A percentile compares a stretch with the other conserved stretches of the same genome.
Evolutionary conservation across 441 rosid genomes (phyloP).

Genomic region (Euphorbia corollata): DNA sequence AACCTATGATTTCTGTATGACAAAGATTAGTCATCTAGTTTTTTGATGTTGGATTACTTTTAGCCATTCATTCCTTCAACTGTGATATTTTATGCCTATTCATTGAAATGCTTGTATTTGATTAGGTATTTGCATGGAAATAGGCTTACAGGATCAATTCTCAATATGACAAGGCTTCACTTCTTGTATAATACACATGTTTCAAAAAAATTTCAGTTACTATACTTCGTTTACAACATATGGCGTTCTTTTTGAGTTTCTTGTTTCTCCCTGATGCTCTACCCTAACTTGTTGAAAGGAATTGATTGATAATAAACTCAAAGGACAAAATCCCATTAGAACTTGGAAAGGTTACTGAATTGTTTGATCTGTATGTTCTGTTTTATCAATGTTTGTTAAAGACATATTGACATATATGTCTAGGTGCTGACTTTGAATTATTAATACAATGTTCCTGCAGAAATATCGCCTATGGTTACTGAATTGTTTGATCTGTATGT

Average conservation of each 20-base stretch:
- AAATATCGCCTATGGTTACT: too few relatives aligned
- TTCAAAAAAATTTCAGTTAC: background rate
- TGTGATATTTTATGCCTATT: background rate
- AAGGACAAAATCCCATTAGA: constrained; percentile 73
- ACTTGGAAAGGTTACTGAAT: constrained; percentile 95
- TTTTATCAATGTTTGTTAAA: constrained; percentile 7
- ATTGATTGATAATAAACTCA: constrained; percentile 65
- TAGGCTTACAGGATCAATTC: constrained; percentile 65
- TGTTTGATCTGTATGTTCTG: constrained; percentile 65
- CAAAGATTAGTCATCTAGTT: background rate
- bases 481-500: constrained; percentile 91
- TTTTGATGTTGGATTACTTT: background rate
- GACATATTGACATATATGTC: too few relatives aligned
- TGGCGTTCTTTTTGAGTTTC: background rate
- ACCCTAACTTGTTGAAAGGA: constrained; percentile 43
- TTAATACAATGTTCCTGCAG: constrained; percentile 33
- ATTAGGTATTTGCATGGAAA: constrained; percentile 75
- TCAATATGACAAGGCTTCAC: constrained; percentile 87
- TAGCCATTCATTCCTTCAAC: background rate
- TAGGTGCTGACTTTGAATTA: too few relatives aligned
- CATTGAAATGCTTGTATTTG: constrained; percentile 13
- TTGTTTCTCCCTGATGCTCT: constrained; percentile 12
- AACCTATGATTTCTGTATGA: too few relatives aligned
- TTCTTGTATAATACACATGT: constrained; percentile 42
- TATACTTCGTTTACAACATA: background rate